A percentile compares a stretch with the other conserved stretches of the same genome.
These are phyloP conservation scores for Phialophora expanda DNA, from an alignment of 2,329 filamentous ascomycete species.

Conservation along the genomic window DNA sequence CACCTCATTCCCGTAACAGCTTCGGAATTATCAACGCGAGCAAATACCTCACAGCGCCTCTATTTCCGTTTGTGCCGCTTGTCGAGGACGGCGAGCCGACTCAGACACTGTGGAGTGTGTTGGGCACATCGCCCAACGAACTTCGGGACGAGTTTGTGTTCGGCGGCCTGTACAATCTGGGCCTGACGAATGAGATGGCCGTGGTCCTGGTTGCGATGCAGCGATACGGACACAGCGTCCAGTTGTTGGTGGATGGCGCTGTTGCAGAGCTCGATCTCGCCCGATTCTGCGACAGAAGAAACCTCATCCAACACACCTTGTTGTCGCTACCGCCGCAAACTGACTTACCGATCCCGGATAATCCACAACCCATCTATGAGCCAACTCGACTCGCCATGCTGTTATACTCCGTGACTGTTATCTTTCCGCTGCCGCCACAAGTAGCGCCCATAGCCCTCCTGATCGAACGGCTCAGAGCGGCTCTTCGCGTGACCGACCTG, in stretches of 20 bases:
- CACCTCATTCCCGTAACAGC: background rate
- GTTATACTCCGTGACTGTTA: slow-evolving; percentile 19
- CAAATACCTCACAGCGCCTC: slow-evolving; percentile 7
- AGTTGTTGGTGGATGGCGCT: slow-evolving; percentile 15
- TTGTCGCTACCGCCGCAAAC: slow-evolving; percentile 2
- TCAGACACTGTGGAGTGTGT: slow-evolving; percentile 1
- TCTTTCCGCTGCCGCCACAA: slow-evolving; percentile 15
- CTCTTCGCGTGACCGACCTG: slow-evolving; percentile 16
- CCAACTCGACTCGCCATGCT: slow-evolving; percentile 19
- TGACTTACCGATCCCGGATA: background rate
- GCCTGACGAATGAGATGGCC: slow-evolving; percentile 14
- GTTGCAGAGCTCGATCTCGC: slow-evolving; percentile 18
- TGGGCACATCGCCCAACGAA: slow-evolving; percentile 9
- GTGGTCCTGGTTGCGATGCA: slow-evolving; percentile 15
- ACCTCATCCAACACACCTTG: slow-evolving; percentile 22
- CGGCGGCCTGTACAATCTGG: slow-evolving; percentile 13
- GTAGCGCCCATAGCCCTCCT: slow-evolving; percentile 7
- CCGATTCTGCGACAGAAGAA: slow-evolving; percentile 16
- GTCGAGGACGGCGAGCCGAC: slow-evolving; percentile 6
- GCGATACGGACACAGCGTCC: slow-evolving; percentile 13
- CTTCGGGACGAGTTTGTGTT: slow-evolving; percentile 17
- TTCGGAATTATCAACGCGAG: slow-evolving; percentile 14
- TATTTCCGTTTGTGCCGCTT: slow-evolving; percentile 19
- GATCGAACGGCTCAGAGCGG: slow-evolving; percentile 9
- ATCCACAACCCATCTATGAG: slow-evolving; percentile 16